Percentiles rank a stretch among this genome's conserved stretches.
phyloP scores from a whole-genome alignment of 1,284 basidiomycete genomes.

The Marasmius tenuissimus region DNA sequence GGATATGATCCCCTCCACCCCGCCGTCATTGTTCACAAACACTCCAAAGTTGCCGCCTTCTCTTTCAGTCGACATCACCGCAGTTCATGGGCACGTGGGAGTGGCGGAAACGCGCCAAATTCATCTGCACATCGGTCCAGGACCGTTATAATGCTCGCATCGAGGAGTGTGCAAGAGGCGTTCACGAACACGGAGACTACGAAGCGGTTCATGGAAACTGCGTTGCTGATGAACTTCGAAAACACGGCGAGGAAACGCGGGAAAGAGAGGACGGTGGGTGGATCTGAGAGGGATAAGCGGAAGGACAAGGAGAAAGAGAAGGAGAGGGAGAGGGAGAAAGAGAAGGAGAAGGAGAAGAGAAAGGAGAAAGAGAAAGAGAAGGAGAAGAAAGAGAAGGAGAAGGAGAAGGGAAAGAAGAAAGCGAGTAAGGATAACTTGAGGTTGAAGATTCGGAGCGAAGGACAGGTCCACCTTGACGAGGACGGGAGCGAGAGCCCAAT shows the following conservation, averaged over 20 bases:
- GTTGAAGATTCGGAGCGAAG: background rate
- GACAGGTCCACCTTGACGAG: background rate
- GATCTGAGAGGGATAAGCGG: background rate
- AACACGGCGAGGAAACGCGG: background rate
- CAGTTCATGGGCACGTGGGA: background rate
- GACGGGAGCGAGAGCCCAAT: background rate
- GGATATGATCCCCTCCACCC: constrained; percentile 9
- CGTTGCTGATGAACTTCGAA: constrained; percentile 1
- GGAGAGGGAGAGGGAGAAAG: background rate
- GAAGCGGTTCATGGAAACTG: constrained; percentile 1
- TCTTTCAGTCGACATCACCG: constrained; percentile 11
- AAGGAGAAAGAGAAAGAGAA: background rate
- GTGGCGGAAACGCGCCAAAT: background rate
- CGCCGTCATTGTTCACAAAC: constrained; percentile 12
- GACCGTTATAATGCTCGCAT: background rate
- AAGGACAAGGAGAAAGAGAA: background rate
- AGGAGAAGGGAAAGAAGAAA: background rate
- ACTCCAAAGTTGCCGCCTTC: constrained; percentile 12
- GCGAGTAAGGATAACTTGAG: background rate
- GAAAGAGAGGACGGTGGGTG: background rate
- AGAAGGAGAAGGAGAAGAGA: background rate
- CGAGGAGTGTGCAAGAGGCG: constrained; percentile 1
- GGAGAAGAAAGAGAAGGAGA: background rate
- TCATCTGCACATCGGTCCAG: background rate
- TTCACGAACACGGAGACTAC: constrained; percentile 1